Percentiles rank a stretch among this genome's conserved stretches.
Conservation (phyloP, 2,329 filamentous ascomycete species). For the Colletotrichum navitas region DNA sequence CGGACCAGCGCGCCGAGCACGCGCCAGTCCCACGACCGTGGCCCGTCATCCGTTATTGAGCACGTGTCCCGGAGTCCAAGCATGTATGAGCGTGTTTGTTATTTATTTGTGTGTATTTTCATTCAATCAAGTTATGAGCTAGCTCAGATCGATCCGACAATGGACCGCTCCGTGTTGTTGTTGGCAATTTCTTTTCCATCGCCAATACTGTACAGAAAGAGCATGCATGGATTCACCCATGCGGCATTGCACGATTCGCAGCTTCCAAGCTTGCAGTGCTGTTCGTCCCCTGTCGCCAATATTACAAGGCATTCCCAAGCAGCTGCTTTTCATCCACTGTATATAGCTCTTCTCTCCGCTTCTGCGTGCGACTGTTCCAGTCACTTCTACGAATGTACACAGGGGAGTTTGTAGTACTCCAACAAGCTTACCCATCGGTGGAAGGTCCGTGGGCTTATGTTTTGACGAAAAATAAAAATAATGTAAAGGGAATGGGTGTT, state of each 20-base stretch:
- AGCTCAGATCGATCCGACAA: constrained; percentile 35
- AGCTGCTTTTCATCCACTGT: constrained; percentile 41
- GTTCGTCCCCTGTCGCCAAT: constrained; percentile 31
- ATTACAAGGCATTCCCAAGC: constrained; percentile 39
- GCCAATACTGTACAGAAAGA: constrained; percentile 41
- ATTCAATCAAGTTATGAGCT: constrained; percentile 40
- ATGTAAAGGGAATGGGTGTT: constrained; percentile 39
- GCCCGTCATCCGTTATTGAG: constrained; percentile 14
- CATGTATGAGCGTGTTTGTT: constrained; percentile 6
- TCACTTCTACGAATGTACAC: constrained; percentile 41
- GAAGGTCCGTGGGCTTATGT: constrained; percentile 33
- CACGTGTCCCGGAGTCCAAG: constrained; percentile 24
- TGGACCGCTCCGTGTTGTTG: constrained; percentile 23
- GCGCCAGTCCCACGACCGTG: not conserved
- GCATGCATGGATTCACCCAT: constrained; percentile 39
- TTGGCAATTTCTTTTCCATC: constrained; percentile 37
- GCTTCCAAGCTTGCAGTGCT: constrained; percentile 42
- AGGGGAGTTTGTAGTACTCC: constrained; percentile 34
- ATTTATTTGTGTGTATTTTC: constrained; percentile 40
- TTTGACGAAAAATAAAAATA: constrained; percentile 34
- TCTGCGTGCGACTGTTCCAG: constrained; percentile 26
- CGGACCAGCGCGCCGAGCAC: constrained; percentile 21
- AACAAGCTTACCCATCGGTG: constrained; percentile 20
- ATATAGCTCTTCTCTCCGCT: constrained; percentile 33
- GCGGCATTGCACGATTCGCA: constrained; percentile 31